Evolutionary conservation across 2,329 filamentous ascomycete species (phyloP), one percentile per base, ranked within the genome.

Genomic region (Cordyceps fumosorosea): DNA sequence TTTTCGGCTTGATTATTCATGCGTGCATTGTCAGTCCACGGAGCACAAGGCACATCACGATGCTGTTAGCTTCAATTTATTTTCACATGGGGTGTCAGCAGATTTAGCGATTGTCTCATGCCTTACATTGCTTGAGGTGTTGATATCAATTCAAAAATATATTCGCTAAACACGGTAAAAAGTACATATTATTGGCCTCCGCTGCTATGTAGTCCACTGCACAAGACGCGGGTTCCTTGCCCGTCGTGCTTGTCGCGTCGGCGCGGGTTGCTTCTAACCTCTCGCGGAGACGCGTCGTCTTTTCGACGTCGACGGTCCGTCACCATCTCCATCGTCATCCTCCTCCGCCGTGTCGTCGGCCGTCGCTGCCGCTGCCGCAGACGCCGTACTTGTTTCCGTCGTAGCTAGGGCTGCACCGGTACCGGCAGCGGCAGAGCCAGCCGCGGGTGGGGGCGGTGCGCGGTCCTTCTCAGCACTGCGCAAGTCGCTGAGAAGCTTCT

Each of bases 401-500:
- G 51, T 50, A 7, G 51, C 44, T 5, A 53, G 22, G 26, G 37
- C 48, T 6, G n/a, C 18, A 11, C 45, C 32, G 29, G 20, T 42
- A 22, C 22, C 47, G 14, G 44, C 16, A 14, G 47, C 18, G 6
- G 24, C n/a, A 6, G 29, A 7, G 1, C 26, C 72, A 2, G 32
- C 14, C 1, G 45, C 47, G 14, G 64, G 61, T 18, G 73, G 72
- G 20, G 74, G 75, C 3, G 70, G 74, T 37, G 72, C 74, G 4
- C 75, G 72, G 50, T 84, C 80, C 64, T 81, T 81, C 70, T 96
- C 89, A 1, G 89, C 89, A 59, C 86, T 89, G 34, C 91, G 84
- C 79, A 93, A 88, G 67, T 89, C 87, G 45, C 84, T 85, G 18
- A 96, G 83, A 22, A 89, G 84, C 71, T 89, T 87, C 76, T 96